Evolutionary conservation across 805 yeast species (phyloP), one percentile per base, ranked within the genome.

Genomic region (Schwanniomyces occidentalis): DNA sequence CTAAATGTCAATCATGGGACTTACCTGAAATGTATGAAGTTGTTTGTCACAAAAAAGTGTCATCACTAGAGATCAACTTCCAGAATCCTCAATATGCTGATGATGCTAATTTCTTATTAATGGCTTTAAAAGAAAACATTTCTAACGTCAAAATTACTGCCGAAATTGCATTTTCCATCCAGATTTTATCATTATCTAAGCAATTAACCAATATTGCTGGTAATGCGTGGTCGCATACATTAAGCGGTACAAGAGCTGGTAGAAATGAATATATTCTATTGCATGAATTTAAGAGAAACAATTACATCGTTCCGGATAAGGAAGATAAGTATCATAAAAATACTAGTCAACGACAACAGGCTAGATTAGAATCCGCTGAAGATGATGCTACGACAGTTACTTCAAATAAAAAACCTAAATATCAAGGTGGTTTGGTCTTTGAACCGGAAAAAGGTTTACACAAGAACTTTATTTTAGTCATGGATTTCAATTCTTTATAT

Each of bases 401-500:
- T 5, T 74, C 75, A 5, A 74, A 69, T 44, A 77, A 78, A 52
- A 84, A 82, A 55, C 81, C 88, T 12, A 85, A 85, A 54, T 88
- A 67, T 56, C 86, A 85, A 56, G 96, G 96, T 71, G 96, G 99
- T 57, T 73, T 88, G 45, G 99, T 93, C 19, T 87, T 93, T 60
- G 99, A 93, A 45, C 99, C 99, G 1, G 96, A 86, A 52, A 88
- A 84, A 55, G 99, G 99, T 2, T 68, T 93, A 25, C 96, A 91
- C 56, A 88, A 87, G 54, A 84, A 87, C 46, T 86, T 83, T 55
- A 76, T 89, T 3, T 64, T 93, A 43, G 99, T 93, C 15, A 90
- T 93, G 98, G 99, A 93, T 65, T 93, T 93, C 81, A 93, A 93
- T 65, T 88, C 96, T 31, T 75, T 93, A 65, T 93, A 93, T 56